Percentiles rank a stretch among this genome's conserved stretches.
These are phyloP conservation scores for Xerocomellus amylosporus DNA, from an alignment of 768 basidiomycete genomes.

Conservation along the genomic window DNA sequence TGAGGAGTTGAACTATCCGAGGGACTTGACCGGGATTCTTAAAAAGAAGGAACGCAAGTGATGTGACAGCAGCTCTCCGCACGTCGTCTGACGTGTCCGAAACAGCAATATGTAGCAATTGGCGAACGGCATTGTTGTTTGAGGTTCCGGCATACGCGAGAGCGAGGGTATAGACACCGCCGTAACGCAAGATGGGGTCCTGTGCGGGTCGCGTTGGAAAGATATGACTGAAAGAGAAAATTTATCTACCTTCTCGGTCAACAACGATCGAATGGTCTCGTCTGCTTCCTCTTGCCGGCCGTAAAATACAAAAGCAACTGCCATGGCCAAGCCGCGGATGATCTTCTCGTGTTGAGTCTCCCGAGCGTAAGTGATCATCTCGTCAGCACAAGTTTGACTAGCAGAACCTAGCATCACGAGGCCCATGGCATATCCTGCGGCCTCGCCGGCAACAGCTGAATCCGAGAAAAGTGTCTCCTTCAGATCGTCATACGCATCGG, in stretches of 20 bases:
- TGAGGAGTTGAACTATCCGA: slow-evolving; percentile 91
- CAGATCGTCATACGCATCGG: slow-evolving; percentile 88
- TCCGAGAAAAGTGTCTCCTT: slow-evolving; percentile 89
- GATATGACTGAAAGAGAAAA: background rate
- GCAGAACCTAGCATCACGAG: slow-evolving; percentile 97
- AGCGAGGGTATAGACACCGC: slow-evolving; percentile 95
- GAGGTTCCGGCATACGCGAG: slow-evolving; percentile 96
- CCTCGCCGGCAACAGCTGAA: slow-evolving; percentile 94
- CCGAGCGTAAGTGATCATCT: slow-evolving; percentile 94
- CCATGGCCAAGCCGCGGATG: slow-evolving; percentile 91
- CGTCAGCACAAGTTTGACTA: slow-evolving; percentile 71
- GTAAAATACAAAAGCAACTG: slow-evolving; percentile 89
- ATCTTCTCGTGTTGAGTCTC: slow-evolving; percentile 99
- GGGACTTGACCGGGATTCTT: slow-evolving; percentile 96
- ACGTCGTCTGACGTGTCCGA: slow-evolving; percentile 99
- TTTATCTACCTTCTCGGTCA: slow-evolving; percentile 76
- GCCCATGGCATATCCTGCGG: slow-evolving; percentile 96
- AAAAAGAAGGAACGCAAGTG: slow-evolving; percentile 94
- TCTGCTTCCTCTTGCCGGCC: slow-evolving; percentile 93
- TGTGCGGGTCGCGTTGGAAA: slow-evolving; percentile 32
- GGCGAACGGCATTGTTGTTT: slow-evolving; percentile 89
- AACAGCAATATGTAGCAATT: slow-evolving; percentile 92
- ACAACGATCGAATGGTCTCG: slow-evolving; percentile 67
- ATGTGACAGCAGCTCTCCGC: slow-evolving; percentile 92
- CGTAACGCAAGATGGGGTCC: slow-evolving; percentile 97